Evolutionary conservation across 495 filamentous ascomycete genomes (phyloP).

Genomic region (Tuber brumale): DNA sequence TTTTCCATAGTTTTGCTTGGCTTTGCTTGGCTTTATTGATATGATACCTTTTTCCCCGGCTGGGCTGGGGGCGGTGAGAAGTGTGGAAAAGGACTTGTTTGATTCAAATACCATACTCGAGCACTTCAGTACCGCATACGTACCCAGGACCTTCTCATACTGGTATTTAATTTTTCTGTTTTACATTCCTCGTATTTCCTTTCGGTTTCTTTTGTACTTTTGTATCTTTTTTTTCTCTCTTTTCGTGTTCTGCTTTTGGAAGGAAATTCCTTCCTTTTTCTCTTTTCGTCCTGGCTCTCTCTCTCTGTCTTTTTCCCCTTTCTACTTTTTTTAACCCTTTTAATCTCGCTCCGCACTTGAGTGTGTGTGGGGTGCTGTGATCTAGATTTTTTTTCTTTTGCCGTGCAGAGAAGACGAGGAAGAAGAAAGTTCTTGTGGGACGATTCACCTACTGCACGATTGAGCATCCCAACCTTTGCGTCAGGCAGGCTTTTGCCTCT

Average conservation of each 20-base stretch:
- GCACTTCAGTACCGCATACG: neutral
- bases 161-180: neutral
- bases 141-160: neutral
- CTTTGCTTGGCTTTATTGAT: neutral
- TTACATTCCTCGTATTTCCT: neutral
- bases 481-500: conserved; percentile 18
- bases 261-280: neutral
- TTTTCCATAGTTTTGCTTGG: neutral
- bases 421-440: conserved; percentile 19
- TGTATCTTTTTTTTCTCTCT: neutral
- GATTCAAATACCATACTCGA: neutral
- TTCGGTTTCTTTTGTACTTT: too few relatives aligned
- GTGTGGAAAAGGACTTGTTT: neutral
- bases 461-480: conserved; percentile 34
- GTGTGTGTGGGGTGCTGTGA: conserved; percentile 1
- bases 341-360: neutral
- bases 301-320: neutral
- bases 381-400: neutral
- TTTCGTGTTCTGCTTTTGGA: neutral
- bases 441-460: conserved; percentile 30
- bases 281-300: neutral
- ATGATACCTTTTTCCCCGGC: neutral
- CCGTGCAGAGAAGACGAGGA: neutral
- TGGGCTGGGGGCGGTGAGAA: neutral
- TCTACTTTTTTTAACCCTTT: neutral